Conservation (phyloP, 106 monocot genomes). For the Dendrobium chrysotoxum region DNA sequence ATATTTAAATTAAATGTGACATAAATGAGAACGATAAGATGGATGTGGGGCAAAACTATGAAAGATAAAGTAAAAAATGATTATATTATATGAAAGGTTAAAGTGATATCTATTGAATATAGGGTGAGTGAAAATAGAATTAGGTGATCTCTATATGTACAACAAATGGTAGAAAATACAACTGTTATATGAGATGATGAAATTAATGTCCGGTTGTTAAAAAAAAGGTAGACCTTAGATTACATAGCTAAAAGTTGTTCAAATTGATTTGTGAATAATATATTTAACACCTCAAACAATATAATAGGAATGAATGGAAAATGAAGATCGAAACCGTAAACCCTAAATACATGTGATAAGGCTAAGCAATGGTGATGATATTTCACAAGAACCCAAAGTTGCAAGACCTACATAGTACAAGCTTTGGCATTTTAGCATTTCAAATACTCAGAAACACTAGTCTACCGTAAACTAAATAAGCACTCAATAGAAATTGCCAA, state of each 20-base stretch:
- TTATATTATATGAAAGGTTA: background rate
- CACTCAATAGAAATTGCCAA: background rate
- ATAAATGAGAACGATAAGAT: background rate
- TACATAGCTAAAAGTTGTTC: background rate
- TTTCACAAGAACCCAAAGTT: background rate
- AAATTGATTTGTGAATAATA: background rate
- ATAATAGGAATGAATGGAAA: background rate
- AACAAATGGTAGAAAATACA: background rate
- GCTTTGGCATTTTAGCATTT: background rate
- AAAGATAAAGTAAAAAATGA: background rate
- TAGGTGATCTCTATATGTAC: background rate
- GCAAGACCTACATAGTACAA: background rate
- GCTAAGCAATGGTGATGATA: background rate
- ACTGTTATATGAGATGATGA: background rate
- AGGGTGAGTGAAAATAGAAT: background rate
- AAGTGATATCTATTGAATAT: background rate
- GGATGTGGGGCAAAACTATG: background rate
- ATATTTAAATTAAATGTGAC: background rate
- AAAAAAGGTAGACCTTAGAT: background rate
- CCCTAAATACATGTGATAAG: too few species aligned
- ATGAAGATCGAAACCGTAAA: background rate
- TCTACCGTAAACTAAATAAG: background rate
- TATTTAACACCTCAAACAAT: too few species aligned
- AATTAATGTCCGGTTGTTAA: background rate
- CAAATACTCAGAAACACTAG: background rate